Conservation (phyloP, 805 yeast species). For the Suhomyces sp. region DNA sequence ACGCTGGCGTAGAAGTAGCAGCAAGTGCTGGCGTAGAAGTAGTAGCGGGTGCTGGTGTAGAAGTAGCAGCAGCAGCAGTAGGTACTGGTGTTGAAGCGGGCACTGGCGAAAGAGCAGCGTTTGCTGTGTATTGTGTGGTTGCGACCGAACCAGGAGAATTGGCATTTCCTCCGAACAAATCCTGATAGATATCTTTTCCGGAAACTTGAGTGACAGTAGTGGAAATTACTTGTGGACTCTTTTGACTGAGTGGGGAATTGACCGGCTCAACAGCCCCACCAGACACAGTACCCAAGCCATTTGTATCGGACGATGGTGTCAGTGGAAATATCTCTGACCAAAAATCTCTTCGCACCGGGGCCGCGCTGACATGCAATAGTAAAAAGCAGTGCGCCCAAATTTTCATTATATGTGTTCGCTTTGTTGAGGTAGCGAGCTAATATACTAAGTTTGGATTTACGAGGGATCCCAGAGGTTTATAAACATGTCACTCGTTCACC, state of each 20-base stretch:
- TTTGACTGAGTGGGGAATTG: neutral
- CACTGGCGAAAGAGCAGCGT: neutral
- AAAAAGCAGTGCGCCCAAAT: neutral
- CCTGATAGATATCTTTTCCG: neutral
- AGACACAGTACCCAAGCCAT: neutral
- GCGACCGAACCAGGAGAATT: neutral
- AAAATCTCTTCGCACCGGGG: constrained; percentile 3
- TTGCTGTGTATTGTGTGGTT: neutral
- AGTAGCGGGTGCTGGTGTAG: neutral
- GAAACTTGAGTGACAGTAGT: neutral
- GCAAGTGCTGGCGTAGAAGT: neutral
- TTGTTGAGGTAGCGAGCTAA: neutral
- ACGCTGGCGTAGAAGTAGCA: neutral
- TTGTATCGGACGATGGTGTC: neutral
- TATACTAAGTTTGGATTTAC: no score
- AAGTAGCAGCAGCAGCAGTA: neutral
- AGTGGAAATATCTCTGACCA: neutral
- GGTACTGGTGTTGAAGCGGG: neutral
- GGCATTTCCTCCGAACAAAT: neutral
- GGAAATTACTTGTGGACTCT: neutral
- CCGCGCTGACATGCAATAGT: neutral
- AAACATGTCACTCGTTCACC: neutral
- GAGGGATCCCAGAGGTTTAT: neutral
- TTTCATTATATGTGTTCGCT: neutral
- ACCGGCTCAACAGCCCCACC: neutral